phyloP scores from a whole-genome alignment of 345 rosid species.

The Anacardium occidentale region DNA sequence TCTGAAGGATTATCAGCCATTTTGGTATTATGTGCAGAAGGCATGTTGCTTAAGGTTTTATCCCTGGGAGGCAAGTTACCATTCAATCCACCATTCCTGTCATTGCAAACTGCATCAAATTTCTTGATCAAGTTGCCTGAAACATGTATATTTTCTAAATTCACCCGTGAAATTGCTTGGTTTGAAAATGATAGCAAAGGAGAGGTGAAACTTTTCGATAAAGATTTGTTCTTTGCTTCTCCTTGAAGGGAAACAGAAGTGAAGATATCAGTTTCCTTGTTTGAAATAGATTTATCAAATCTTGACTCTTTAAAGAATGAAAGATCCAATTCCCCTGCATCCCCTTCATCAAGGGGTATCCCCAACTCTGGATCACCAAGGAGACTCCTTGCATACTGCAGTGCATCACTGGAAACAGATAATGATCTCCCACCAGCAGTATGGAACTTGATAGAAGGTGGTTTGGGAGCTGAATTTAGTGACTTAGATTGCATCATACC shows the following conservation, averaged over 20 bases:
- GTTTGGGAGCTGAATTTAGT: conserved; percentile 35
- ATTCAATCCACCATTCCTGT: conserved; percentile 23
- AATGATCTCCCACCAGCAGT: conserved; percentile 89
- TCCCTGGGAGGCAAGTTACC: conserved; percentile 26
- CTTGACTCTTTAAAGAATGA: conserved; percentile 34
- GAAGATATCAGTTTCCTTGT: conserved; percentile 38
- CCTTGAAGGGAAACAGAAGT: conserved; percentile 37
- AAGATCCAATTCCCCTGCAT: conserved; percentile 32
- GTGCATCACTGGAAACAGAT: conserved; percentile 81
- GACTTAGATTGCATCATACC: conserved; percentile 29
- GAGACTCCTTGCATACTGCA: conserved; percentile 83
- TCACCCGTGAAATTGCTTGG: conserved; percentile 31
- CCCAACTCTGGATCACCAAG: conserved; percentile 88
- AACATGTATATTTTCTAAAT: conserved; percentile 28
- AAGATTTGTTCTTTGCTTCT: conserved; percentile 39
- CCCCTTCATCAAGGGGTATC: conserved; percentile 46
- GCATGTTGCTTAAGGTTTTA: conserved; percentile 26
- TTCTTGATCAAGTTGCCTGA: conserved; percentile 67
- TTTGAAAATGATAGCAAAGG: conserved; percentile 55
- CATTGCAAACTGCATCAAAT: conserved; percentile 62
- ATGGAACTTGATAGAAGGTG: conserved; percentile 68
- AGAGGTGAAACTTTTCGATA: conserved; percentile 51
- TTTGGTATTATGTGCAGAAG: conserved; percentile 16
- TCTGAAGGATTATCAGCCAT: conserved; percentile 26
- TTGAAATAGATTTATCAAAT: conserved; percentile 32